Evolutionary conservation across 1,284 basidiomycete species (phyloP).

Genomic region (Ustilago curta): DNA sequence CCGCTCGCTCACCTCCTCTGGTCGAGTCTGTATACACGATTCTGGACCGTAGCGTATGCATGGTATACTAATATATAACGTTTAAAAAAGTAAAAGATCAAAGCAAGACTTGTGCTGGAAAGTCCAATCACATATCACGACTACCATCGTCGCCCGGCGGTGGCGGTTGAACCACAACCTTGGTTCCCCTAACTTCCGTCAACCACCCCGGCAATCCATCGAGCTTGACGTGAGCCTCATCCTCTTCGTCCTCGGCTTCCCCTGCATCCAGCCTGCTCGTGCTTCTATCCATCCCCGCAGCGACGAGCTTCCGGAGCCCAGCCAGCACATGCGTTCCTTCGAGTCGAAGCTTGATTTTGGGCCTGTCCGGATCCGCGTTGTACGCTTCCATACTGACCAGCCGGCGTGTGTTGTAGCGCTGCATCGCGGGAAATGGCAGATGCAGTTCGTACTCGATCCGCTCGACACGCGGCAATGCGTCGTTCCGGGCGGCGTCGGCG

Average conservation of each 20-base stretch:
- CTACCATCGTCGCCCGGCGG: slow-evolving; percentile 37
- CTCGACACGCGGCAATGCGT: slow-evolving; percentile 40
- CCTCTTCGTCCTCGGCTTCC: slow-evolving; percentile 19
- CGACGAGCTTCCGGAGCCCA: slow-evolving; percentile 53
- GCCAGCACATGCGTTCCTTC: slow-evolving; percentile 56
- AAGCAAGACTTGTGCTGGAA: neutral
- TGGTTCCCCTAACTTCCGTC: slow-evolving; percentile 54
- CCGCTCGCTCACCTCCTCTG: neutral
- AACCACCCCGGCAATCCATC: slow-evolving; percentile 55
- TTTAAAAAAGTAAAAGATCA: neutral
- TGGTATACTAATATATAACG: slow-evolving; percentile 7
- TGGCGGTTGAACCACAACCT: slow-evolving; percentile 41
- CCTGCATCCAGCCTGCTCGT: slow-evolving; percentile 34
- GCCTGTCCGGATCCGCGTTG: slow-evolving; percentile 40
- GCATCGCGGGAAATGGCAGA: slow-evolving; percentile 45
- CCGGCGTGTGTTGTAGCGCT: slow-evolving; percentile 41
- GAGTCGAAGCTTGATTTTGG: slow-evolving; percentile 48
- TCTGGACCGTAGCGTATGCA: neutral
- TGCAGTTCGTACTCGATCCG: slow-evolving; percentile 54
- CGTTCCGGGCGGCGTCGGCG: neutral
- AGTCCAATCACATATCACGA: slow-evolving; percentile 31
- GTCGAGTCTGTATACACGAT: neutral
- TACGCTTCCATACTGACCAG: slow-evolving; percentile 42
- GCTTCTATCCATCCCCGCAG: slow-evolving; percentile 44
- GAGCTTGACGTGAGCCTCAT: slow-evolving; percentile 12